Percentiles rank a stretch among this genome's conserved stretches.
Evolutionary conservation across 306 rosid species (phyloP).

Genomic region (Quercus gilva): DNA sequence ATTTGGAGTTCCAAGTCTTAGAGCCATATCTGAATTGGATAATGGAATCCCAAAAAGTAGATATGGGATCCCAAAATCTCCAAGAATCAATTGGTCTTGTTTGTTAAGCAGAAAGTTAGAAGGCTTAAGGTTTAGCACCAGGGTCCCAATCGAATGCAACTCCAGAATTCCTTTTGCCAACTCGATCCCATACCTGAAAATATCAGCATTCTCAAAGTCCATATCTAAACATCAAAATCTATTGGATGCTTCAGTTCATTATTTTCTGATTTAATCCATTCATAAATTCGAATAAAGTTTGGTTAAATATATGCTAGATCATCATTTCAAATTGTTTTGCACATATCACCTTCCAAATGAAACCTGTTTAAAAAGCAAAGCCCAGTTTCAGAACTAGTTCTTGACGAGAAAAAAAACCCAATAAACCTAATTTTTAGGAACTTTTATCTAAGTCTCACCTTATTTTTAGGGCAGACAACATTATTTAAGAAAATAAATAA

Average conservation of each 20-base stretch:
- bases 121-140: conserved; percentile 83
- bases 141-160: conserved; percentile 64
- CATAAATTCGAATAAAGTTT: neutral
- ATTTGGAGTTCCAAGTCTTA: conserved; percentile 83
- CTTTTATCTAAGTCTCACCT: neutral
- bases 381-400: neutral
- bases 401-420: conserved; percentile 1
- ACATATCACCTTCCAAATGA: neutral
- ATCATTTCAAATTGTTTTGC: neutral
- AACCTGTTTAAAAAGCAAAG: neutral
- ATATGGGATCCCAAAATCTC: conserved; percentile 85
- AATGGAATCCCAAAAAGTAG: conserved; percentile 61
- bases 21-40: conserved; percentile 49
- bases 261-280: neutral
- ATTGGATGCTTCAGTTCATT: neutral
- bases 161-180: conserved; percentile 69
- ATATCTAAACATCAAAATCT: conserved; percentile 4
- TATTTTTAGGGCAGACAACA: neutral
- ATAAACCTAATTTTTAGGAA: neutral
- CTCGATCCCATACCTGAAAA: conserved; percentile 74
- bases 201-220: conserved; percentile 20
- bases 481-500: neutral
- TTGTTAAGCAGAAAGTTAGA: conserved; percentile 64
- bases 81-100: conserved; percentile 69
- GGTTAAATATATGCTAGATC: neutral